Evolutionary conservation across 306 rosid species (phyloP).

Genomic region (Hylodesmum podocarpum): DNA sequence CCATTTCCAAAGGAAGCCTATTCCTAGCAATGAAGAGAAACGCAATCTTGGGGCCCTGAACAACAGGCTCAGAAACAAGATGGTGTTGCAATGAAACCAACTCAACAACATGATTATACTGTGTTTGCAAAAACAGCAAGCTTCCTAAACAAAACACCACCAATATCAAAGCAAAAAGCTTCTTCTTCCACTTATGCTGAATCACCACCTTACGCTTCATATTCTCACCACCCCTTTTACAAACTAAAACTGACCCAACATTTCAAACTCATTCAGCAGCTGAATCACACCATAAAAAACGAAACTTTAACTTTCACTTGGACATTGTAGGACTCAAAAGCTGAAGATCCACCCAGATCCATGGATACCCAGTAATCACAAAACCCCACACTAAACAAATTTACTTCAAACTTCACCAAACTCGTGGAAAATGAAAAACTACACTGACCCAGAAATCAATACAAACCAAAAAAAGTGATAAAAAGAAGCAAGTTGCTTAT

Average conservation of each 20-base stretch:
- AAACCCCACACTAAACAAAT: background rate
- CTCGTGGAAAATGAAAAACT: conserved; percentile 10
- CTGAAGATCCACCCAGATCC: conserved; percentile 58
- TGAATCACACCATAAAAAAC: conserved; percentile 28
- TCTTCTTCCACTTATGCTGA: conserved; percentile 83
- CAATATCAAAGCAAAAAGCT: conserved; percentile 46
- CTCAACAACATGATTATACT: conserved; percentile 59
- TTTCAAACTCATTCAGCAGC: conserved; percentile 32
- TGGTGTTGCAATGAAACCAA: conserved; percentile 57
- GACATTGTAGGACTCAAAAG: conserved; percentile 21
- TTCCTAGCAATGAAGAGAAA: conserved; percentile 92
- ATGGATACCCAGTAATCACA: conserved; percentile 16
- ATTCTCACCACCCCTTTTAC: conserved; percentile 38
- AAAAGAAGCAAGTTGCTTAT: conserved; percentile 35
- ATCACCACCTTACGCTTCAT: conserved; percentile 75
- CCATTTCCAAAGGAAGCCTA: conserved; percentile 80
- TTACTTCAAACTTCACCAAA: conserved; percentile 16
- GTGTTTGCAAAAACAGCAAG: conserved; percentile 67
- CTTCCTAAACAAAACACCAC: conserved; percentile 70
- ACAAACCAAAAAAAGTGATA: background rate
- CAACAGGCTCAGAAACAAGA: conserved; percentile 30
- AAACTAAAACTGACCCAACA: conserved; percentile 39
- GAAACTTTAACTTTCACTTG: conserved; percentile 29
- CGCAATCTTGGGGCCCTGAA: conserved; percentile 71
- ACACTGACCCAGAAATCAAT: background rate